A percentile compares a stretch with the other conserved stretches of the same genome.
Evolutionary conservation across 352 stramenopile genomes (phyloP).

Genomic region (Hyaloperonospora brassicae): DNA sequence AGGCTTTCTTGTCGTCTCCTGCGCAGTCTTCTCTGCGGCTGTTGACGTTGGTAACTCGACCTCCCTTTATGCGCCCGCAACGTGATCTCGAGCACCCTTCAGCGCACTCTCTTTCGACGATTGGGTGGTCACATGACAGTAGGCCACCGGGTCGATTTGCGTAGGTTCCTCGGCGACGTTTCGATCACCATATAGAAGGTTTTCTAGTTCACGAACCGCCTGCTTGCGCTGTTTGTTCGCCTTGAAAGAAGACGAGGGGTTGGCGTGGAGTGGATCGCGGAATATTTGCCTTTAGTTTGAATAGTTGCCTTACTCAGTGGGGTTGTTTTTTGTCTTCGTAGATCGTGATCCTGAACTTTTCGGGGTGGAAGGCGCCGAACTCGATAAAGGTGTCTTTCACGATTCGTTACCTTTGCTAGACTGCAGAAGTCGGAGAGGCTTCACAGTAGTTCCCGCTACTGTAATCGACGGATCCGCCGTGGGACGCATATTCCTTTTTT

Average conservation of each 20-base stretch:
- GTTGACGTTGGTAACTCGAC: too few species aligned
- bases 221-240: background rate
- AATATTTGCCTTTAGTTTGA: background rate
- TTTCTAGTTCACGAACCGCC: background rate
- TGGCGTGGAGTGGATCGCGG: background rate
- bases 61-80: too few species aligned
- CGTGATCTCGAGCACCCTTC: too few species aligned
- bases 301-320: background rate
- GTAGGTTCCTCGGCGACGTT: background rate
- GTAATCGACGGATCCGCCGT: background rate
- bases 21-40: background rate
- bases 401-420: too few species aligned
- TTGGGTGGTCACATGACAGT: too few species aligned
- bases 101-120: too few species aligned
- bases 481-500: background rate
- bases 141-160: too few species aligned
- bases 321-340: background rate
- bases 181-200: background rate
- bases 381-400: background rate
- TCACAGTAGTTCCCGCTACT: too few species aligned
- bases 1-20: background rate
- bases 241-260: background rate
- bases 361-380: background rate
- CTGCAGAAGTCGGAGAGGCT: too few species aligned
- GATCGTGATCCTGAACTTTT: too few species aligned